Evolutionary conservation across 768 basidiomycete species (phyloP).

Genomic region (Tricholoma hemisulphureum): DNA sequence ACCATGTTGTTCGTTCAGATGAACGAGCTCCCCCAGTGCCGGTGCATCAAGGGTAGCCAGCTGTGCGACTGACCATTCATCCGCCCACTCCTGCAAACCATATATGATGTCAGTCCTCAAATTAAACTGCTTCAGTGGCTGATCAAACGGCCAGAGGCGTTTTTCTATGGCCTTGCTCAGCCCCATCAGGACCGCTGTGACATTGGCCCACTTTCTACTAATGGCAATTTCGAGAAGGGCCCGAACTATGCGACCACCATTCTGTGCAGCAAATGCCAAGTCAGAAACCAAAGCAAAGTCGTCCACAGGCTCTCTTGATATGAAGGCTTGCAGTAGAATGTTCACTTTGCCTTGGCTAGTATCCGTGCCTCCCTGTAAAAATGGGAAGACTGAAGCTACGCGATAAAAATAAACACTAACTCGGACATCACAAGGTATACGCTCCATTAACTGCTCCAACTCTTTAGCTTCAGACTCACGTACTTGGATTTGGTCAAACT

Average conservation of each 20-base stretch:
- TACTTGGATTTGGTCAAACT: constrained; percentile 95
- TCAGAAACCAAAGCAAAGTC: constrained; percentile 98
- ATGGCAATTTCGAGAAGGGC: constrained; percentile 93
- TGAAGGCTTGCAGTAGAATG: constrained; percentile 87
- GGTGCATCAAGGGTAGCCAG: constrained; percentile 63
- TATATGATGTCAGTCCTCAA: constrained; percentile 78
- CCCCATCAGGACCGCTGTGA: constrained; percentile 74
- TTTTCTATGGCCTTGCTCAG: constrained; percentile 94
- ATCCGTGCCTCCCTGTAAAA: constrained; percentile 52
- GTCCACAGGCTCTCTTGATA: constrained; percentile 77
- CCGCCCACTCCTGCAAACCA: constrained; percentile 76
- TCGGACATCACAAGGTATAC: constrained; percentile 78
- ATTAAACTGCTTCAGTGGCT: constrained; percentile 80
- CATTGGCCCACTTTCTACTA: constrained; percentile 87
- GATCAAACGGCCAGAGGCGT: constrained; percentile 92
- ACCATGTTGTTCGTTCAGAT: constrained; percentile 85
- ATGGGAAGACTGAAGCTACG: neutral
- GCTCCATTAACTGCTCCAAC: constrained; percentile 64
- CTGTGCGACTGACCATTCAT: constrained; percentile 74
- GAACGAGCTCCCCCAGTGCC: constrained; percentile 76
- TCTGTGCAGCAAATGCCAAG: constrained; percentile 90
- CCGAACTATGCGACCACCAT: constrained; percentile 91
- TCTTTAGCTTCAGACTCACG: constrained; percentile 89
- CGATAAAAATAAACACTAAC: constrained; percentile 36
- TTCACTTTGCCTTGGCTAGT: constrained; percentile 82